These are phyloP conservation scores for Kurtzmaniella quercitrusa DNA, from an alignment of 1,139 yeast species.

Conservation along the genomic window DNA sequence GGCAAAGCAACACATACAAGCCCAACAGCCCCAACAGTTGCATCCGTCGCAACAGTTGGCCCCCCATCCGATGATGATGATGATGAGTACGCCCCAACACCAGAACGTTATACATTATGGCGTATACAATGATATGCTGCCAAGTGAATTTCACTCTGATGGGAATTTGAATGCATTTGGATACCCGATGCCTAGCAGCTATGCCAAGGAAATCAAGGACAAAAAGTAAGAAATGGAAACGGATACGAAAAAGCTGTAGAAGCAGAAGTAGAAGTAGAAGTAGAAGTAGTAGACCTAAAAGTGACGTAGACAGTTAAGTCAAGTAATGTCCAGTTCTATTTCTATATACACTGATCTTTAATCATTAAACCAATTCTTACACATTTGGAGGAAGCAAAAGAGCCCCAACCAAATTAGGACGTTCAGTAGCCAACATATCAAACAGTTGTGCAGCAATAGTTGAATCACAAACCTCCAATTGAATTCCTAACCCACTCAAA, in stretches of 20 bases:
- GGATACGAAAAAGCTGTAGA: background rate
- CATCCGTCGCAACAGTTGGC: constrained; percentile 14
- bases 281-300: no score
- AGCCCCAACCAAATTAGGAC: constrained; percentile 70
- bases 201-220: background rate
- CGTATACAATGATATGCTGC: constrained; percentile 4
- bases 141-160: constrained; percentile 3
- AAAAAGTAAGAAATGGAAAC: background rate
- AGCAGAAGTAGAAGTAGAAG: background rate
- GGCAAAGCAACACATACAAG: constrained; percentile 12
- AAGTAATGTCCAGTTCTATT: background rate
- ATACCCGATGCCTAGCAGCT: constrained; percentile 3
- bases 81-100: constrained; percentile 47
- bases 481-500: constrained; percentile 59
- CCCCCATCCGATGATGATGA: constrained; percentile 24
- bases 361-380: constrained; percentile 15
- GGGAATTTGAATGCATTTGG: constrained; percentile 4
- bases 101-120: constrained; percentile 13
- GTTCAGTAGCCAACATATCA: constrained; percentile 74
- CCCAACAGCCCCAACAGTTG: constrained; percentile 12
- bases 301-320: no score
- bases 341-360: background rate
- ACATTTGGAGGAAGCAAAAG: constrained; percentile 67
- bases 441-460: constrained; percentile 65
- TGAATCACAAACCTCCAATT: constrained; percentile 65